A percentile compares a stretch with the other conserved stretches of the same genome.
phyloP scores from a whole-genome alignment of 179 eudicot genomes.

The Sideroxylon spinosum region DNA sequence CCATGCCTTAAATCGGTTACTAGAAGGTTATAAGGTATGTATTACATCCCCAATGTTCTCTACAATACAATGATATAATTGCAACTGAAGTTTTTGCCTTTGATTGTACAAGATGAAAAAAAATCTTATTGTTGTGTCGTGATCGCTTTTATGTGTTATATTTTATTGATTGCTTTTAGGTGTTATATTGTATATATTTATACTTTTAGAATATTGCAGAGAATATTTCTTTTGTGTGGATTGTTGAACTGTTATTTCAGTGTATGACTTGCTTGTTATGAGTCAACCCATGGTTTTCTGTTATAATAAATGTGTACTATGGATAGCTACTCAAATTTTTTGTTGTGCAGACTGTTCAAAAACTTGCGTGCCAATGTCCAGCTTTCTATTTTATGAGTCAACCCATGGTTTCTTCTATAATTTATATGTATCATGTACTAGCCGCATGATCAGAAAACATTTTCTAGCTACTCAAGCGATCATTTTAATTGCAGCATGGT shows the following conservation, averaged over 20 bases:
- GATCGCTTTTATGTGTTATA: background rate
- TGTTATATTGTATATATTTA: background rate
- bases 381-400: background rate
- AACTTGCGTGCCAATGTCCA: background rate
- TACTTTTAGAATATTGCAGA: background rate
- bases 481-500: background rate
- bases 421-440: background rate
- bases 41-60: background rate
- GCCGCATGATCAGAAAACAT: background rate
- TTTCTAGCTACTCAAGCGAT: background rate
- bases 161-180: background rate
- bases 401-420: background rate
- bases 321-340: background rate
- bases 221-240: background rate
- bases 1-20: slow-evolving; percentile 61
- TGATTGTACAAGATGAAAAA: background rate
- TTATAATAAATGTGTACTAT: background rate
- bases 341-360: background rate
- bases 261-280: background rate
- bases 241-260: background rate
- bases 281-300: background rate
- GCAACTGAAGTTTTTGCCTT: background rate
- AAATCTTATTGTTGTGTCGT: background rate
- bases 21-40: slow-evolving; percentile 70
- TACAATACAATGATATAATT: background rate